phyloP scores from a whole-genome alignment of 1,139 yeast genomes.

The Lodderomyces theae region DNA sequence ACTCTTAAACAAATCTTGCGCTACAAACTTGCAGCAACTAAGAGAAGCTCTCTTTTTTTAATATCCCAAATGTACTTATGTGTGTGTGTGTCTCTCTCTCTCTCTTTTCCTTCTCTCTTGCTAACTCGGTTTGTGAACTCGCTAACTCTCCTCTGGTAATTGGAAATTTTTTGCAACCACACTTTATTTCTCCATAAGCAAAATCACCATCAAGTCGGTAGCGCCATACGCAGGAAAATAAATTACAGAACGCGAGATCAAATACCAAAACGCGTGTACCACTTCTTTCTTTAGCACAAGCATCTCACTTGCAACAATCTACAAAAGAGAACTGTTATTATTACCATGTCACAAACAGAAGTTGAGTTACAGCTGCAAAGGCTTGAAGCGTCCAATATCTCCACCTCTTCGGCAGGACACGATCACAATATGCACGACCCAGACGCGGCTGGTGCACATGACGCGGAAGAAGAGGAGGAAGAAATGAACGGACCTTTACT shows the following conservation, averaged over 20 bases:
- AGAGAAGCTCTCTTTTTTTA: too few species aligned
- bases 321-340: too few species aligned
- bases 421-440: conserved; percentile 3
- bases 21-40: too few species aligned
- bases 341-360: conserved; percentile 12
- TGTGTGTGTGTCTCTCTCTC: too few species aligned
- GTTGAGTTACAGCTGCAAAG: conserved; percentile 6
- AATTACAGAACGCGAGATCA: not conserved
- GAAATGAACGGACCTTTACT: conserved; percentile 41
- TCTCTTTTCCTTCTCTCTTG: too few species aligned
- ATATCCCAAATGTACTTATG: too few species aligned
- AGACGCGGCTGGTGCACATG: conserved; percentile 4
- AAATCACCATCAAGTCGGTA: not conserved
- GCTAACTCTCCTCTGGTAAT: too few species aligned
- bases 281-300: not conserved
- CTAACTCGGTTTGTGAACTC: too few species aligned
- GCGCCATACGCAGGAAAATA: not conserved
- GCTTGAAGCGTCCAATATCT: conserved; percentile 6
- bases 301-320: not conserved
- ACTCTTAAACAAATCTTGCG: too few species aligned
- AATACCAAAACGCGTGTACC: not conserved
- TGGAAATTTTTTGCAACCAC: conserved; percentile 1
- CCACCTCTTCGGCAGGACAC: conserved; percentile 1
- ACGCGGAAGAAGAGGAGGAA: conserved; percentile 41
- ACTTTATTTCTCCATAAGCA: not conserved